phyloP scores from a whole-genome alignment of 2,329 filamentous ascomycete species.

The Beauveria scarabaeidicola region DNA sequence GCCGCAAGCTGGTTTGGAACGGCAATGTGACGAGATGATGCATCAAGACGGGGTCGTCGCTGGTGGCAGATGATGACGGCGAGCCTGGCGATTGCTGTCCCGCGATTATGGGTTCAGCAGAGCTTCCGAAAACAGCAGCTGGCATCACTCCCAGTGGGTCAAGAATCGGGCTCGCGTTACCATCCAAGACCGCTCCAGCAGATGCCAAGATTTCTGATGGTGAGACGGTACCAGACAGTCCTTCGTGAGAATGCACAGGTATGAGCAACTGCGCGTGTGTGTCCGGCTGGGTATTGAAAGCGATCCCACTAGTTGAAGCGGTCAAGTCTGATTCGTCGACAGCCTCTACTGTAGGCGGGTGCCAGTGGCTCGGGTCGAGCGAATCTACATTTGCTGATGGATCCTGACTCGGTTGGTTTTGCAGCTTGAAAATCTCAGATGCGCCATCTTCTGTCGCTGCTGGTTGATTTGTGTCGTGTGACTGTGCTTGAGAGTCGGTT shows the following conservation, averaged over 20 bases:
- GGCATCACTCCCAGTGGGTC: conserved; percentile 1
- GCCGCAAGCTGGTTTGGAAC: conserved; percentile 43
- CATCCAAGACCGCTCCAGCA: background rate
- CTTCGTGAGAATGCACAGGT: background rate
- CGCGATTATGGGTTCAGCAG: conserved; percentile 2
- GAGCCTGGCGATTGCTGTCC: background rate
- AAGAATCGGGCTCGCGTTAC: background rate
- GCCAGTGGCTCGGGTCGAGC: conserved; percentile 3
- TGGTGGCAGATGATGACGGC: conserved; percentile 12
- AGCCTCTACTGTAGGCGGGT: background rate
- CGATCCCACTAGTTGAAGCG: background rate
- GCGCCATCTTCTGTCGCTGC: background rate
- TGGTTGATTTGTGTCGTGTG: background rate
- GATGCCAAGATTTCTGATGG: conserved; percentile 12
- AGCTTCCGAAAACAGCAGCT: conserved; percentile 5
- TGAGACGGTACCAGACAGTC: conserved; percentile 8
- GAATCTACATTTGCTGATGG: background rate
- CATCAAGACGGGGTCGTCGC: conserved; percentile 7
- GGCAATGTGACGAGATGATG: conserved; percentile 50
- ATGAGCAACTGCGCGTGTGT: background rate
- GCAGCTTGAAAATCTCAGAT: background rate
- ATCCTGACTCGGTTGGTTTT: background rate
- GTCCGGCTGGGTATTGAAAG: conserved; percentile 4
- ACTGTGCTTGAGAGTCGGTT: background rate
- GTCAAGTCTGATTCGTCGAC: background rate